Conservation (phyloP, 2,329 filamentous ascomycete species). For the Talaromyces sp. region DNA sequence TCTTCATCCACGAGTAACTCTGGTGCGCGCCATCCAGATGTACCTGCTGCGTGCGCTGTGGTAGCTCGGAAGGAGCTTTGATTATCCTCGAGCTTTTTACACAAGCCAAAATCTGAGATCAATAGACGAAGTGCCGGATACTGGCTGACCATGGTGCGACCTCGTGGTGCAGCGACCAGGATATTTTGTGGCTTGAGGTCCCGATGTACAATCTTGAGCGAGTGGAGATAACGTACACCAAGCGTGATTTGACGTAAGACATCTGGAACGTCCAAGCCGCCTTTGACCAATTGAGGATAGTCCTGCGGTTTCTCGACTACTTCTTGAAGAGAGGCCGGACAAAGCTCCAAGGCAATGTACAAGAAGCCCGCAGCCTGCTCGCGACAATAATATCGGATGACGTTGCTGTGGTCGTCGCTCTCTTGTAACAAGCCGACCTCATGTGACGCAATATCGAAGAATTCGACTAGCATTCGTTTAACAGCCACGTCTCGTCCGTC, state of each 20-base stretch:
- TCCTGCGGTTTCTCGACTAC: constrained; percentile 72
- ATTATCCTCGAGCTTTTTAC: constrained; percentile 92
- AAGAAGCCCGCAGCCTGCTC: constrained; percentile 84
- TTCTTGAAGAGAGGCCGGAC: constrained; percentile 88
- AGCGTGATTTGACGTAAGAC: constrained; percentile 86
- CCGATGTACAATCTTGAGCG: constrained; percentile 88
- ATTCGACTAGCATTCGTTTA: constrained; percentile 93
- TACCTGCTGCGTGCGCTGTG: constrained; percentile 87
- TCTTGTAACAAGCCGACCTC: constrained; percentile 87
- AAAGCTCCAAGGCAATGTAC: constrained; percentile 93
- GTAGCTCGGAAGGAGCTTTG: constrained; percentile 94
- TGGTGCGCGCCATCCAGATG: constrained; percentile 92
- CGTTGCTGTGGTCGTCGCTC: constrained; percentile 93
- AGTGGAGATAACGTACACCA: constrained; percentile 84
- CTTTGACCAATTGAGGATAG: constrained; percentile 63
- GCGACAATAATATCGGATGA: constrained; percentile 94
- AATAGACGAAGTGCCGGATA: constrained; percentile 70
- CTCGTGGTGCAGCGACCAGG: constrained; percentile 66
- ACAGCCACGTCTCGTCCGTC: constrained; percentile 91
- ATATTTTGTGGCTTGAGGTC: constrained; percentile 99
- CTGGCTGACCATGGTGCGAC: constrained; percentile 40
- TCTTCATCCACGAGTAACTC: constrained; percentile 84
- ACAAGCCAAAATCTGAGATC: constrained; percentile 95
- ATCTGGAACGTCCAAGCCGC: constrained; percentile 68
- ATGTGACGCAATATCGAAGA: constrained; percentile 91